Evolutionary conservation across 345 rosid genomes (phyloP), one percentile per base, ranked within the genome.

Genomic region (Adansonia digitata): DNA sequence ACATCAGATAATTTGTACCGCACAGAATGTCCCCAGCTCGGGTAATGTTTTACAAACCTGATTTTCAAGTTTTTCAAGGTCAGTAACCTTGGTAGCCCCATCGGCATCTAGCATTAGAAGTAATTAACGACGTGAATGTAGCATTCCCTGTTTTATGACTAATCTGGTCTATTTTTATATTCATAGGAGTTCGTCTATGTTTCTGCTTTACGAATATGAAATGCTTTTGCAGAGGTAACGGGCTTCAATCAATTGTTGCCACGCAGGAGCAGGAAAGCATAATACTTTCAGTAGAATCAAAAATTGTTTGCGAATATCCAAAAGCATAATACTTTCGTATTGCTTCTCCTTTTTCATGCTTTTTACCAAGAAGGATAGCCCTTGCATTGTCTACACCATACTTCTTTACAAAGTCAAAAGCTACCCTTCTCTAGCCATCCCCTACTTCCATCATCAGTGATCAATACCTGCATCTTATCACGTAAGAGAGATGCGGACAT

Each of bases 331-430:
- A 24, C 14, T 84, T 93, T 89, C 97, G 87, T 81, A 93, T 93
- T 63, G 99, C 99, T 85, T 95, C 99, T 83, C 99, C 99, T 85
- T 95, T 95, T 46, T 98, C 99, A 72, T 90, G 97, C 82, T 96
- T 96, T 78, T 81, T 89, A 39, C 99, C 98, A 59, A 96, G 97
- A 72, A 92, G 91, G 82, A 96, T 89, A 71, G 86, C 81, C 80
- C 99, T 89, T 43, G 93, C 86, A 72, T 80, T 90, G 74, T 93
- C 94, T 74, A 92, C 89, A 7, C 97, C 76, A 77, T 91, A 75
- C 77, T 86, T 93, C 82, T 81, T 92, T 46, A 89, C 90, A 77
- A 79, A 93, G 77, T 86, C 92, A 84, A 92, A 87, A 63, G 94
- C 99, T 68, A 93, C 97, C 95, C 77, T 82, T 86, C 77, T 88